Conservation (phyloP, 2,329 filamentous ascomycete species). For the Curvularia spicifera region DNA sequence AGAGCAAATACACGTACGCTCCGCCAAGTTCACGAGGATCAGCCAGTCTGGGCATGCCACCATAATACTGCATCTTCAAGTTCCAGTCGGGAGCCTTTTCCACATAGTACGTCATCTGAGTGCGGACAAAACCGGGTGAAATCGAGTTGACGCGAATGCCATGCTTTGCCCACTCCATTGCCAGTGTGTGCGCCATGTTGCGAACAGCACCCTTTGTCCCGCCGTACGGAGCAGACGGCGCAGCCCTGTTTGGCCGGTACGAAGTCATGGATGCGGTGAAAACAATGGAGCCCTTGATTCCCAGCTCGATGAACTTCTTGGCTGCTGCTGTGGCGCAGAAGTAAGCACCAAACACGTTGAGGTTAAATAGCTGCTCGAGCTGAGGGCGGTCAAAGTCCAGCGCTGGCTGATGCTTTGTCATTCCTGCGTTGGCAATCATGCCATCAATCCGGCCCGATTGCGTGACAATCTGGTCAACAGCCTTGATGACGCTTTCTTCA, state of each 20-base stretch:
- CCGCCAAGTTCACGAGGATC: conserved; percentile 60
- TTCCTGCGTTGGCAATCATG: conserved; percentile 60
- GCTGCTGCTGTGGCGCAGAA: conserved; percentile 57
- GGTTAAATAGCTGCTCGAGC: conserved; percentile 55
- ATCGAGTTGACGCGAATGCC: conserved; percentile 84
- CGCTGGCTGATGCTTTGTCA: conserved; percentile 60
- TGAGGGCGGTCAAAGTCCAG: conserved; percentile 59
- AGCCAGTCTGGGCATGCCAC: conserved; percentile 60
- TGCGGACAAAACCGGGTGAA: conserved; percentile 87
- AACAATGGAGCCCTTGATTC: conserved; percentile 57
- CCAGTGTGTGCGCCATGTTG: conserved; percentile 63
- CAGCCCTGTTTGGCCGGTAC: conserved; percentile 58
- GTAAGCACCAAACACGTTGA: conserved; percentile 58
- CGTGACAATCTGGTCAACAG: conserved; percentile 56
- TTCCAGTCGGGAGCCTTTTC: conserved; percentile 59
- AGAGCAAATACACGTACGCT: conserved; percentile 58
- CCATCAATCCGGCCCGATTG: conserved; percentile 58
- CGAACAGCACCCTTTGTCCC: conserved; percentile 53
- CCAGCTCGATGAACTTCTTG: conserved; percentile 54
- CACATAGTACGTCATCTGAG: conserved; percentile 61
- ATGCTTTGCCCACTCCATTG: conserved; percentile 83
- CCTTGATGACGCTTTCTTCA: conserved; percentile 54
- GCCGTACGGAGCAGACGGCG: conserved; percentile 58
- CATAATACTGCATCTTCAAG: conserved; percentile 61
- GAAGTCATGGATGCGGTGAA: conserved; percentile 60